A percentile compares a stretch with the other conserved stretches of the same genome.
Conservation (phyloP, 148 eudicot species). For the Beta vulgaris region DNA sequence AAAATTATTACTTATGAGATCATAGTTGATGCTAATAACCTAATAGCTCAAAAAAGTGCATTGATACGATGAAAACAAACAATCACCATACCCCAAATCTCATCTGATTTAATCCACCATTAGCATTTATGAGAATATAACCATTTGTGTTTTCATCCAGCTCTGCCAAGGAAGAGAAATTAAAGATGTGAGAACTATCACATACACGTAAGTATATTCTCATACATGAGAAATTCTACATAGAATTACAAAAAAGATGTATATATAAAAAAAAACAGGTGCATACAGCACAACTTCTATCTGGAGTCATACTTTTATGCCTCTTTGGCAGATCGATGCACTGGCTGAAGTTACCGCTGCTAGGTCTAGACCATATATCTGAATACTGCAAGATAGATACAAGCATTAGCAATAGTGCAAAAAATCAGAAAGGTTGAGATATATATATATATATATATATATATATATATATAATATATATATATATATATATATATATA, state of each 20-base stretch:
- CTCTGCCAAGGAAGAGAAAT: constrained; percentile 40
- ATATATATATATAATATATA: too few relatives aligned
- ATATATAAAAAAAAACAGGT: neutral
- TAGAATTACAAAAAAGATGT: neutral
- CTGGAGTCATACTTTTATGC: constrained; percentile 59
- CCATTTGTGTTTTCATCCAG: constrained; percentile 70
- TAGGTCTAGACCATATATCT: constrained; percentile 76
- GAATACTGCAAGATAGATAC: constrained; percentile 44
- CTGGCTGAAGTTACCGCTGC: constrained; percentile 74
- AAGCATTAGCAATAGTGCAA: constrained; percentile 27
- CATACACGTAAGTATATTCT: neutral
- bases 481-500: neutral
- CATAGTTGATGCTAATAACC: constrained; percentile 20
- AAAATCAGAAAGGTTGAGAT: neutral
- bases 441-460: neutral
- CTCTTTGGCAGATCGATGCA: constrained; percentile 71
- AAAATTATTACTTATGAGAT: constrained; percentile 53
- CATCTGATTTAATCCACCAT: constrained; percentile 99
- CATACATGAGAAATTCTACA: neutral
- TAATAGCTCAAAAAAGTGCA: neutral
- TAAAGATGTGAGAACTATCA: constrained; percentile 19
- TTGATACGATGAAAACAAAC: constrained; percentile 24
- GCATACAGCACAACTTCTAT: constrained; percentile 7
- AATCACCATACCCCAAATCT: constrained; percentile 98
- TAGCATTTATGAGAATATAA: constrained; percentile 86